Conservation (phyloP, 805 yeast genomes). For the Saturnispora ahearnii region DNA sequence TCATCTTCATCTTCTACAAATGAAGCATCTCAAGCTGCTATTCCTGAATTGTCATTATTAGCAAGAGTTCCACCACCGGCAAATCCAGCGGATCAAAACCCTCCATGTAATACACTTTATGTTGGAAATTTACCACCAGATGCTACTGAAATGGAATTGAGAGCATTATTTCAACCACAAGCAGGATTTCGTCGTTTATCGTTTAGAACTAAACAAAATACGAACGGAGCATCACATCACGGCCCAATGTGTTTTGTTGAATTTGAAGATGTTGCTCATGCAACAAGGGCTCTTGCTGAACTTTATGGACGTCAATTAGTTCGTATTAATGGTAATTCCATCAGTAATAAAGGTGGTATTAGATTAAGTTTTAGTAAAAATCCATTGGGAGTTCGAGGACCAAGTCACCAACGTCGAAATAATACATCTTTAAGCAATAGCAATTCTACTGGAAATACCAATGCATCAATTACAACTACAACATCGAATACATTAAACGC, state of each 20-base stretch:
- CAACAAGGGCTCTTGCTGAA: slow-evolving; percentile 89
- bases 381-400: slow-evolving; percentile 92
- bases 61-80: slow-evolving; percentile 88
- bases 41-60: slow-evolving; percentile 58
- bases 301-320: slow-evolving; percentile 88
- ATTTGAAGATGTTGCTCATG: slow-evolving; percentile 90
- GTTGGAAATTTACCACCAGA: slow-evolving; percentile 97
- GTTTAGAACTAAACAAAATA: slow-evolving; percentile 63
- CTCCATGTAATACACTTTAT: slow-evolving; percentile 94
- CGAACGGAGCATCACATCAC: slow-evolving; percentile 40
- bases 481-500: background rate
- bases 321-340: slow-evolving; percentile 46
- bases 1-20: background rate
- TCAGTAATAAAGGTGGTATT: slow-evolving; percentile 72
- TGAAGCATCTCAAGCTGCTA: slow-evolving; percentile 15
- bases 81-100: slow-evolving; percentile 97
- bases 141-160: slow-evolving; percentile 87
- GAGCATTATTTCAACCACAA: slow-evolving; percentile 79
- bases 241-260: slow-evolving; percentile 99
- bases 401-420: slow-evolving; percentile 26
- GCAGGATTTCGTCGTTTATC: slow-evolving; percentile 89
- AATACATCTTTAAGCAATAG: slow-evolving; percentile 6
- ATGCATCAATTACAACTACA: background rate
- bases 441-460: background rate
- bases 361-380: slow-evolving; percentile 90